phyloP scores from a whole-genome alignment of 163 green algal genomes.

The Coccomyxa subellipsoidea region DNA sequence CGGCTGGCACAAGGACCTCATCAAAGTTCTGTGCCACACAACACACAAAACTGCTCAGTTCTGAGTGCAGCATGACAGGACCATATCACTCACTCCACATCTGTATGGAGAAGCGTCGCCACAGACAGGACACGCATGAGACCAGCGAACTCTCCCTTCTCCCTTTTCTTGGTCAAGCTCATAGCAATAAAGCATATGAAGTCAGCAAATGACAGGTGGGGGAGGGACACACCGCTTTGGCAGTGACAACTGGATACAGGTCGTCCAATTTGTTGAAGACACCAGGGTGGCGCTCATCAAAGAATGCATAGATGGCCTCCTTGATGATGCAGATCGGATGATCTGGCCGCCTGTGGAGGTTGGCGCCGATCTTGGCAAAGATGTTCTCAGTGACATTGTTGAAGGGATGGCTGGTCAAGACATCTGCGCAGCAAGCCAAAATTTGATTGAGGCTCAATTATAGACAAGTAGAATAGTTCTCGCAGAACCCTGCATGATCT shows the following conservation, averaged over 20 bases:
- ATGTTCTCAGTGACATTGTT: slow-evolving; percentile 99
- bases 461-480: too few species aligned
- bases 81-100: too few species aligned
- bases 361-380: slow-evolving; percentile 90
- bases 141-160: too few species aligned
- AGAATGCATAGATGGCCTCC: slow-evolving; percentile 93
- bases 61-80: background rate
- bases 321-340: slow-evolving; percentile 98
- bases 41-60: too few species aligned
- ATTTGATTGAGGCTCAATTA: too few species aligned
- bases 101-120: too few species aligned
- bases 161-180: too few species aligned
- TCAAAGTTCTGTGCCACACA: slow-evolving; percentile 87
- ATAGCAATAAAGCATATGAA: background rate
- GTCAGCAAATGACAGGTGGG: background rate
- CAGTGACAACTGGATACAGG: slow-evolving; percentile 85
- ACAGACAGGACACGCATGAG: too few species aligned
- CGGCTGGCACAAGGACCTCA: slow-evolving; percentile 90
- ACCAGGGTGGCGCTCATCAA: slow-evolving; percentile 67
- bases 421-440: too few species aligned
- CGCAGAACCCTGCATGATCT: too few species aligned
- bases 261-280: slow-evolving; percentile 89
- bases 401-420: slow-evolving; percentile 74
- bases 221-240: slow-evolving; percentile 53
- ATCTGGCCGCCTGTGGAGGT: slow-evolving; percentile 79